Evolutionary conservation across 495 filamentous ascomycete genomes (phyloP).

Genomic region (Hyaloscypha variabilis): DNA sequence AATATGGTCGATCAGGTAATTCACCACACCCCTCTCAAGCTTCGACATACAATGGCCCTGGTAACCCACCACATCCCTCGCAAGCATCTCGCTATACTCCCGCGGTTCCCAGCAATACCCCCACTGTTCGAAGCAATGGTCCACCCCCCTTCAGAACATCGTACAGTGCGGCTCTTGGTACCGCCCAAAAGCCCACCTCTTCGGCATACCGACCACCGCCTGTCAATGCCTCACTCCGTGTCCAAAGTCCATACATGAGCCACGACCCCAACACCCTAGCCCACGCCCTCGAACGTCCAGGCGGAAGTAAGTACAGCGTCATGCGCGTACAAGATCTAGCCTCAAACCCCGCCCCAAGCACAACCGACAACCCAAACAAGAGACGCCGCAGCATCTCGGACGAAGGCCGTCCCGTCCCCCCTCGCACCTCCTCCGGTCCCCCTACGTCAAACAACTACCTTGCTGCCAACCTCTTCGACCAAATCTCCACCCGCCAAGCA

Average conservation of each 20-base stretch:
- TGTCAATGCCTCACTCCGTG: not conserved
- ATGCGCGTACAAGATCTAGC: not conserved
- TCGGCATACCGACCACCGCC: not conserved
- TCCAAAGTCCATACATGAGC: not conserved
- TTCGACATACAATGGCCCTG: too few species aligned
- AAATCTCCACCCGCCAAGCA: not conserved
- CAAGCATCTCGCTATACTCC: not conserved
- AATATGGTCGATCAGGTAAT: not conserved
- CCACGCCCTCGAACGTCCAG: not conserved
- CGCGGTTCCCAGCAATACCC: too few species aligned
- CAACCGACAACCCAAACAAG: slow-evolving; percentile 1
- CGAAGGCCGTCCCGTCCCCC: not conserved
- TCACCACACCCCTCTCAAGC: not conserved
- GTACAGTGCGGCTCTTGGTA: not conserved
- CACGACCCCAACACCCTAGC: not conserved
- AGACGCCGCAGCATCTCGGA: not conserved
- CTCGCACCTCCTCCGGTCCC: not conserved
- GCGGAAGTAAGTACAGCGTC: not conserved
- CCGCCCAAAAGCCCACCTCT: not conserved
- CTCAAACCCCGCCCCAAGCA: not conserved
- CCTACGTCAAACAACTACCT: not conserved
- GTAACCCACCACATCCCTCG: not conserved
- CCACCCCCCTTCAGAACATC: not conserved
- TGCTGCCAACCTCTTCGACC: not conserved
- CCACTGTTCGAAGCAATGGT: not conserved